phyloP scores from a whole-genome alignment of 2,329 filamentous ascomycete species.

The Akanthomyces lecanii region DNA sequence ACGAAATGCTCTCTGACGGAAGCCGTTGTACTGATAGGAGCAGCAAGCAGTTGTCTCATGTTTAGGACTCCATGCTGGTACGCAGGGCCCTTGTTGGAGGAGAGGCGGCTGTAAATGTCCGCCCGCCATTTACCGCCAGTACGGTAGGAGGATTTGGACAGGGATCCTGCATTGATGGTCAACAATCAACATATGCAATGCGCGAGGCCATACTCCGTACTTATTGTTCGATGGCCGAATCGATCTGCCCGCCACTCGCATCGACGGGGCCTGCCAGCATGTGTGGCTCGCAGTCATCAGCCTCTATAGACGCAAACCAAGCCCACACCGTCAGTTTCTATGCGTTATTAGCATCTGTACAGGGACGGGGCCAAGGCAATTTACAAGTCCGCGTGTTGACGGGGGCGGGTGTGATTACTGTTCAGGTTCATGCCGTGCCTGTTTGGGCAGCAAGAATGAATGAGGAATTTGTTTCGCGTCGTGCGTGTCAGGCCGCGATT shows the following conservation, averaged over 20 bases:
- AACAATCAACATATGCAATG: neutral
- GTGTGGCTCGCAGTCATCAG: neutral
- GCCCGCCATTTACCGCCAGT: conserved; percentile 3
- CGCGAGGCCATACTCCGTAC: neutral
- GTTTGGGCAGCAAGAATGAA: conserved; percentile 9
- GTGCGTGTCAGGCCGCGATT: conserved; percentile 11
- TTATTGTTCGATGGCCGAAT: neutral
- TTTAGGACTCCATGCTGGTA: neutral
- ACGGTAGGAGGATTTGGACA: neutral
- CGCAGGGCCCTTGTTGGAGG: neutral
- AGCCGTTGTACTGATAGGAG: neutral
- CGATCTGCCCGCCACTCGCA: neutral
- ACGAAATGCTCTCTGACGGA: neutral
- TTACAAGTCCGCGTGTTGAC: neutral
- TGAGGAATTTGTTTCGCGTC: neutral
- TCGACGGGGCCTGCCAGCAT: neutral
- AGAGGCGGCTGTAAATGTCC: neutral
- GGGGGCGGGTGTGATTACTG: neutral
- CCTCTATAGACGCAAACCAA: neutral
- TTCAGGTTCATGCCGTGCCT: neutral
- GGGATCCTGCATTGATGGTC: neutral
- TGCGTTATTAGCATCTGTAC: neutral
- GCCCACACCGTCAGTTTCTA: neutral
- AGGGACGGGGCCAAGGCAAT: neutral
- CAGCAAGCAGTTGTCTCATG: conserved; percentile 4